These are phyloP conservation scores for Aschersonia sp. DNA, from an alignment of 2,329 filamentous ascomycete species.

Conservation along the genomic window DNA sequence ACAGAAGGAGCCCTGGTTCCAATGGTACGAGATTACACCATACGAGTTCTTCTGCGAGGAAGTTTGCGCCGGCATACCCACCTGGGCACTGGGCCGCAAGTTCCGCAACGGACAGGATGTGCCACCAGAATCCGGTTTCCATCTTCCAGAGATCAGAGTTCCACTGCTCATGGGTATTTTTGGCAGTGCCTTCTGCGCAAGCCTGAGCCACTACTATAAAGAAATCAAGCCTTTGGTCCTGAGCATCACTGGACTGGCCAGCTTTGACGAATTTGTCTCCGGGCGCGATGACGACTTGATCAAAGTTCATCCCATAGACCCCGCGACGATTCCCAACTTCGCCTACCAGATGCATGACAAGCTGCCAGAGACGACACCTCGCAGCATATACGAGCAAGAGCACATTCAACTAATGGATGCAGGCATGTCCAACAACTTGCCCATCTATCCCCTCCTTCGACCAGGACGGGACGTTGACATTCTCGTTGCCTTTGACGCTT, in stretches of 20 bases:
- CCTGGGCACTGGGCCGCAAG: constrained; percentile 77
- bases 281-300: constrained; percentile 72
- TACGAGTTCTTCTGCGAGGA: constrained; percentile 96
- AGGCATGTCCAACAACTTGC: constrained; percentile 96
- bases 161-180: constrained; percentile 88
- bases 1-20: constrained; percentile 73
- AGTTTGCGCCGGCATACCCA: constrained; percentile 80
- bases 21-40: constrained; percentile 93
- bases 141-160: constrained; percentile 71
- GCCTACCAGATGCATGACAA: constrained; percentile 65
- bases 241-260: constrained; percentile 57
- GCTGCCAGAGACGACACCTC: constrained; percentile 64
- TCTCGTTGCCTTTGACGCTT: constrained; percentile 85
- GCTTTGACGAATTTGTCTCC: constrained; percentile 70
- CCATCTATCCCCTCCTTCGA: constrained; percentile 84
- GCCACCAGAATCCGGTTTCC: constrained; percentile 45
- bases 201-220: constrained; percentile 88
- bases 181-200: constrained; percentile 92
- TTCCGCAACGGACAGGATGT: constrained; percentile 53
- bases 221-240: constrained; percentile 76
- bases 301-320: constrained; percentile 90
- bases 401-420: constrained; percentile 88
- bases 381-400: constrained; percentile 54
- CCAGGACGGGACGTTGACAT: constrained; percentile 82
- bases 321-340: constrained; percentile 82